Conservation (phyloP, 1,284 basidiomycete species). For the Porogramme epimiltina region DNA sequence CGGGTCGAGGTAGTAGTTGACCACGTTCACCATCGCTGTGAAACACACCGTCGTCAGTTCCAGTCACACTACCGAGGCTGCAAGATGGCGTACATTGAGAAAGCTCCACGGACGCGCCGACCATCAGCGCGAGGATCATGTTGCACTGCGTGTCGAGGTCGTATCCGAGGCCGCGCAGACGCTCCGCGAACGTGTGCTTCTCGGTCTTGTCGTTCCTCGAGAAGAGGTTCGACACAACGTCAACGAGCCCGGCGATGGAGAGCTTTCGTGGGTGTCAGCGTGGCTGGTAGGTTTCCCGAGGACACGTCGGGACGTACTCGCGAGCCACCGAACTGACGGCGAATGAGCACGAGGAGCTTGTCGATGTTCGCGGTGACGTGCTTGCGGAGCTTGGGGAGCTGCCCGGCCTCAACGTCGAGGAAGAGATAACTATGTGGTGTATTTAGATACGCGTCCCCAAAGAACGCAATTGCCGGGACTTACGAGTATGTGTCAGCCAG, state of each 20-base stretch:
- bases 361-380: slow-evolving; percentile 53
- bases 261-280: slow-evolving; percentile 37
- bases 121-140: slow-evolving; percentile 69
- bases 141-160: slow-evolving; percentile 65
- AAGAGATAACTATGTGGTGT: slow-evolving; percentile 61
- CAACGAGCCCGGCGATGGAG: slow-evolving; percentile 50
- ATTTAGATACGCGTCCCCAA: neutral
- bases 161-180: slow-evolving; percentile 55
- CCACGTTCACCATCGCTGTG: slow-evolving; percentile 47
- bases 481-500: slow-evolving; percentile 72
- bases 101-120: slow-evolving; percentile 68
- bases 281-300: too few relatives aligned
- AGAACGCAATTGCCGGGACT: too few relatives aligned
- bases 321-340: slow-evolving; percentile 29
- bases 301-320: slow-evolving; percentile 20
- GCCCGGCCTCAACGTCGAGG: slow-evolving; percentile 64
- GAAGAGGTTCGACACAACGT: slow-evolving; percentile 48
- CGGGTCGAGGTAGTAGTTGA: slow-evolving; percentile 63
- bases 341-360: slow-evolving; percentile 59
- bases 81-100: slow-evolving; percentile 52
- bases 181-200: slow-evolving; percentile 54
- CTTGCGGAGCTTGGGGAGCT: slow-evolving; percentile 53
- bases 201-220: slow-evolving; percentile 46
- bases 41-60: neutral
- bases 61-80: neutral